A percentile compares a stretch with the other conserved stretches of the same genome.
Conservation (phyloP, 2,329 filamentous ascomycete genomes). For the Xylaria sp. region DNA sequence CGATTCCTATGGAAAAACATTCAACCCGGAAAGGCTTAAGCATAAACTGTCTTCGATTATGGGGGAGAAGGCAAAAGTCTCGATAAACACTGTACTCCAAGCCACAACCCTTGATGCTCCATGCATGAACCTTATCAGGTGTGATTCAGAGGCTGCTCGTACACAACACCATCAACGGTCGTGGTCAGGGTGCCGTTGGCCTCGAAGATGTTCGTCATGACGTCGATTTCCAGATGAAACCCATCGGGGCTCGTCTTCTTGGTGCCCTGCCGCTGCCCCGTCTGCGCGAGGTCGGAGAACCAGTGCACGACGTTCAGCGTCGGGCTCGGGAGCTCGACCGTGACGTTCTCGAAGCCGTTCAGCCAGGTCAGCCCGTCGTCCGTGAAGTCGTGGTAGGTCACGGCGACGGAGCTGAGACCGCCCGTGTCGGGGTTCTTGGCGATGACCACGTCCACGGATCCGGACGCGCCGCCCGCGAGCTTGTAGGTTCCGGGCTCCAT, state of each 20-base stretch:
- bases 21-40: too few species aligned
- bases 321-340: conserved; percentile 21
- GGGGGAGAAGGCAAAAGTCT: too few species aligned
- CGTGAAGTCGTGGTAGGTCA: conserved; percentile 42
- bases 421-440: conserved; percentile 10
- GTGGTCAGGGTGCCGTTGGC: conserved; percentile 46
- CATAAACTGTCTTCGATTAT: too few species aligned
- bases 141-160: conserved; percentile 43
- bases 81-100: too few species aligned
- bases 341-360: conserved; percentile 42
- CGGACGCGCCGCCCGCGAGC: conserved; percentile 18
- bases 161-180: conserved; percentile 40
- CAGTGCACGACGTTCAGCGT: conserved; percentile 39
- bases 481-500: conserved; percentile 23
- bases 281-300: conserved; percentile 43
- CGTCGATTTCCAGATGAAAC: conserved; percentile 45
- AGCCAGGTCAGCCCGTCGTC: conserved; percentile 38
- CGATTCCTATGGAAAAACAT: too few species aligned
- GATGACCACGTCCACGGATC: conserved; percentile 28
- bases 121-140: too few species aligned
- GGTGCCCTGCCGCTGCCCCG: conserved; percentile 33
- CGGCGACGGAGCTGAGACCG: conserved; percentile 33
- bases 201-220: conserved; percentile 43
- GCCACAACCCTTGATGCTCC: too few species aligned
- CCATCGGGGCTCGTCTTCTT: conserved; percentile 45